Evolutionary conservation across 495 filamentous ascomycete genomes (phyloP).

Genomic region (Cryomyces minteri): DNA sequence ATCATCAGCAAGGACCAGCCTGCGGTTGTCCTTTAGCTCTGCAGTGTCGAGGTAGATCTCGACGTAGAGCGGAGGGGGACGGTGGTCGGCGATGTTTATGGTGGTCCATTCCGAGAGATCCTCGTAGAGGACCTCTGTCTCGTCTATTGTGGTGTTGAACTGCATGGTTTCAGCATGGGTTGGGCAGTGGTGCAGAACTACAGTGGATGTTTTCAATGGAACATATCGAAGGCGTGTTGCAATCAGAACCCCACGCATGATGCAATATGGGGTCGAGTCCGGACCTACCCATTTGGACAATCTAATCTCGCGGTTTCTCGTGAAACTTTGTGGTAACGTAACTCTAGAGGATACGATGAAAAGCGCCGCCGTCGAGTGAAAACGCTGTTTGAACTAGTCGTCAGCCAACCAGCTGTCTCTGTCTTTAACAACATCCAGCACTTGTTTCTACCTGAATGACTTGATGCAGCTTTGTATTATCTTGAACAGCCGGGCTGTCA

Average conservation of each 20-base stretch:
- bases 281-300: slow-evolving; percentile 85
- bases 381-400: slow-evolving; percentile 40
- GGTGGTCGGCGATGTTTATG: slow-evolving; percentile 55
- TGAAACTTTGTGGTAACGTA: slow-evolving; percentile 40
- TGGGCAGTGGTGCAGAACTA: neutral
- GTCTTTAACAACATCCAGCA: neutral
- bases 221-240: too few relatives aligned
- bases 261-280: neutral
- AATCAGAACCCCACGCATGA: neutral
- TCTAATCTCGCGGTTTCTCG: slow-evolving; percentile 41
- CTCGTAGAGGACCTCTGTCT: slow-evolving; percentile 69
- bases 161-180: slow-evolving; percentile 15
- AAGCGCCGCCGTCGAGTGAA: slow-evolving; percentile 74
- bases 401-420: neutral
- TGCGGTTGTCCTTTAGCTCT: slow-evolving; percentile 67
- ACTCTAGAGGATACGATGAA: slow-evolving; percentile 68
- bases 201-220: neutral
- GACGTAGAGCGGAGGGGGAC: slow-evolving; percentile 72
- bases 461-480: slow-evolving; percentile 51
- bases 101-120: slow-evolving; percentile 62
- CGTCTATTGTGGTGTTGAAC: slow-evolving; percentile 91
- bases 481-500: slow-evolving; percentile 1
- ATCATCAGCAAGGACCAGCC: slow-evolving; percentile 70
- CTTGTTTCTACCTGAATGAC: slow-evolving; percentile 59
- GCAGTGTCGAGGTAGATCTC: slow-evolving; percentile 78